Conservation (phyloP, 169 alveolate species). For the Plasmodium billcollinsi region DNA sequence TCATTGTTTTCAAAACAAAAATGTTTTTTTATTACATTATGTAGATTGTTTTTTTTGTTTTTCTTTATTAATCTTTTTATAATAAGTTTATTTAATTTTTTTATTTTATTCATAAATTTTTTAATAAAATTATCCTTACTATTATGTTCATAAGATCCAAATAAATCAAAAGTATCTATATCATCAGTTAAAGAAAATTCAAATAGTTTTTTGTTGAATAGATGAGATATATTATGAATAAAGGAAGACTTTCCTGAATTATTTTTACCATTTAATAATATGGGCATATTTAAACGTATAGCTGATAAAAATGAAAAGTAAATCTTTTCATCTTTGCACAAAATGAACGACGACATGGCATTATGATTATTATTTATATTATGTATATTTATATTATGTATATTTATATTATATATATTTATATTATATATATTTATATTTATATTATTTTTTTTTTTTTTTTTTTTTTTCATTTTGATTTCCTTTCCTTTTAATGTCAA, state of each 20-base stretch:
- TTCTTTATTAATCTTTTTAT: conserved; percentile 24
- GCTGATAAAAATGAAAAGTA: conserved; percentile 54
- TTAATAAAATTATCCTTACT: conserved; percentile 48
- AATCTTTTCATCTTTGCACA: conserved; percentile 64
- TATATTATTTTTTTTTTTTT: not conserved
- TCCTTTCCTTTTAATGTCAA: not conserved
- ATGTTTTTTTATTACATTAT: not conserved
- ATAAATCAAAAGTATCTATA: conserved; percentile 86
- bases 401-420: not conserved
- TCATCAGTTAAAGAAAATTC: conserved; percentile 85
- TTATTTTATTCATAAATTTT: conserved; percentile 45
- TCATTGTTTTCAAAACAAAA: not conserved
- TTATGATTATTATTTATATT: not conserved
- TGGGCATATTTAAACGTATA: conserved; percentile 75
- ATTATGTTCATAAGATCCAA: conserved; percentile 89
- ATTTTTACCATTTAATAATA: conserved; percentile 78
- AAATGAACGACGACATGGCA: not conserved
- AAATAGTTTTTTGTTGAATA: conserved; percentile 70
- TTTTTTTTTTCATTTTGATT: not conserved
- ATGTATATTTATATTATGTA: not conserved
- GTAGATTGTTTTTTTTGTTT: not conserved
- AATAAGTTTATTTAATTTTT: conserved; percentile 38
- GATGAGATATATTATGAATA: conserved; percentile 64
- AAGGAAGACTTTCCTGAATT: conserved; percentile 79
- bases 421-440: not conserved